Base-by-base conservation (phyloP, 2,329 filamentous ascomycete species). In the Penicillium sclerotigenum region DNA sequence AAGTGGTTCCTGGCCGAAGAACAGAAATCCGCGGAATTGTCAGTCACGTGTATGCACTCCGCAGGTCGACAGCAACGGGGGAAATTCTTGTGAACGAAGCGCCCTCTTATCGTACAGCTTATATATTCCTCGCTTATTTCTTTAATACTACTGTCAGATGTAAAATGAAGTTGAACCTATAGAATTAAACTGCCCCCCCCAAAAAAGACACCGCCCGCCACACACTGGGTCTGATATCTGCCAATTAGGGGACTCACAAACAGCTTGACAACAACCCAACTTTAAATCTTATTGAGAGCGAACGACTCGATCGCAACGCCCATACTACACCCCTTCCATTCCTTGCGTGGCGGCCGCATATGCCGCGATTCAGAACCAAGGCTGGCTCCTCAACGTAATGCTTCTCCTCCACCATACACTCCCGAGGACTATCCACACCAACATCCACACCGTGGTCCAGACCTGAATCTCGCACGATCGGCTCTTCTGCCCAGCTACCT, bases 331-430 rank as follows among this genome's bases (percentile, higher is more conserved):
- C 45, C 37, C 22, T 56, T 52, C 47, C 51, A 29, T 26, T 56
- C 48, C 43, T 64, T 67, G 65, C 68, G 63, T 60, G 59, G 65
- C 70, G 70, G 70, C 68, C 60, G 69, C 70, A 69, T 68, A 71
- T 70, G 72, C 72, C 71, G 71, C 67, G 60, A 59, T 50, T 60
- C 51, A 49, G 62, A 60, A 61, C 59, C 63, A 73, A 74, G 69
- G 66, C 72, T 75, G 72, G 72, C 72, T 74, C 69, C 61, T 71
- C 67, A 64, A 67, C 67, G 70, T 68, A 68, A 73, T 73, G 72
- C 64, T 62, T 67, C 69, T 67, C 66, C 70, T 69, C 67, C 68
- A 58, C 66, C 67, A 63, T 68, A 69, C 65, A 65, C 65, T 54
- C 62, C 64, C 47, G 65, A 64, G 59, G 46, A 64, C 59, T 65